phyloP scores from a whole-genome alignment of 2,329 filamentous ascomycete genomes.

The Trichoderma sp. region DNA sequence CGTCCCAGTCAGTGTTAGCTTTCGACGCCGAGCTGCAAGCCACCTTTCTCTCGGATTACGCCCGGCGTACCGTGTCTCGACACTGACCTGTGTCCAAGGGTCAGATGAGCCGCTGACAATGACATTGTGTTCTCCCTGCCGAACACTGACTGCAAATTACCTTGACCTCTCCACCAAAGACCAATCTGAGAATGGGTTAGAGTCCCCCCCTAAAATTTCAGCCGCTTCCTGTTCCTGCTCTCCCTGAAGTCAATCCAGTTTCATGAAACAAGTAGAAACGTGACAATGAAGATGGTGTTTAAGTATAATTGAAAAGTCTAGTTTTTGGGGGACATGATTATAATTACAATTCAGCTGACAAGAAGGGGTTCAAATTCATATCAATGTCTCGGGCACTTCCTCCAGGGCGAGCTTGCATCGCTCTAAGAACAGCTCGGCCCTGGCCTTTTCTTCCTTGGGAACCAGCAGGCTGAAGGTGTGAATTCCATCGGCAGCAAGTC shows the following conservation, averaged over 20 bases:
- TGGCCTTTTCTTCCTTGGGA: conserved; percentile 73
- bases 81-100: neutral
- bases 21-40: neutral
- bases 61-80: neutral
- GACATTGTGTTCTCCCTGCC: neutral
- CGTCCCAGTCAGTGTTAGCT: neutral
- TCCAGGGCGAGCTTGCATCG: conserved; percentile 82
- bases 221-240: neutral
- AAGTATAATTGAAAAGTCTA: conserved; percentile 19
- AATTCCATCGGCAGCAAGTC: conserved; percentile 44
- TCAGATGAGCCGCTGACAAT: neutral
- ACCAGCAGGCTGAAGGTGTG: conserved; percentile 84
- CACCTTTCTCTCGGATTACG: neutral
- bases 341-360: conserved; percentile 31
- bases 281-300: conserved; percentile 7
- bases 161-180: neutral
- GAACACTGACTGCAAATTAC: neutral
- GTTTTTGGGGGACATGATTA: conserved; percentile 24
- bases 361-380: conserved; percentile 41
- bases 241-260: neutral
- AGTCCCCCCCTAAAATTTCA: neutral
- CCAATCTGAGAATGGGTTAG: neutral
- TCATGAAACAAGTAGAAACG: conserved; percentile 1
- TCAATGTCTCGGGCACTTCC: conserved; percentile 71
- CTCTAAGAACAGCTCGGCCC: conserved; percentile 79